Evolutionary conservation across 164 flowering plant genomes (phyloP), one percentile per base, ranked within the genome.

Genomic region (Aristolochia contorta): DNA sequence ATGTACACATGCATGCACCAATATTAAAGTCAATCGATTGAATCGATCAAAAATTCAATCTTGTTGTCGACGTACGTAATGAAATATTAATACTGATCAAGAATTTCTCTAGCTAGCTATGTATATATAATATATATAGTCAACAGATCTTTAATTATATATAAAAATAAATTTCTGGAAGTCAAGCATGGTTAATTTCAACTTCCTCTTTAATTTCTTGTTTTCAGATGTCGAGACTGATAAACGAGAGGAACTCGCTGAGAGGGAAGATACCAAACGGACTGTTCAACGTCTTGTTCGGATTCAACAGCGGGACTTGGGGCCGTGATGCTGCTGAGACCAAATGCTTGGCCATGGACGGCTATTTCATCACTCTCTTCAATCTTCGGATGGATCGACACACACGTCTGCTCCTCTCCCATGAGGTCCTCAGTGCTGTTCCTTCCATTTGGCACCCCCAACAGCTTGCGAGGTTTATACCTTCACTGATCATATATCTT

Each of bases 221-320:
- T 22, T 22, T 23, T 22, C 30, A 91, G 98, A 89, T 91, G 98
- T 79, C 95, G 54, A 85, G 84, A 54, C 63, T 74, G 21, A 80
- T 87, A 72, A 91, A 91, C 70, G 75, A 66, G 25, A 85, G 66
- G 57, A 45, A 73, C 12, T 69, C 80, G 3, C 56, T 81, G 49
- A 67, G 81, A 0, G 95, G 98, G 41, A 91, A 85, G 69, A 78
- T 85, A 10, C 98, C 96, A 10, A 78, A 81, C 6, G 96, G 98
- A 25, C 15, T 59, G 25, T 91, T 89, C 73, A 86, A 89, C 57
- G 66, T 87, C 4, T 70, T 80, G 86, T 91, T 84, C 58, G 80
- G 86, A 6, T 91, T 86, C 56, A 59, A 80, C 23, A 71, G 89
- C 56, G 72, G 79, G n/a, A 75, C 86, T 2, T 89, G 96, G 95